Evolutionary conservation across 345 rosid species (phyloP), one percentile per base, ranked within the genome.

Genomic region (Eucalyptus polybractea): DNA sequence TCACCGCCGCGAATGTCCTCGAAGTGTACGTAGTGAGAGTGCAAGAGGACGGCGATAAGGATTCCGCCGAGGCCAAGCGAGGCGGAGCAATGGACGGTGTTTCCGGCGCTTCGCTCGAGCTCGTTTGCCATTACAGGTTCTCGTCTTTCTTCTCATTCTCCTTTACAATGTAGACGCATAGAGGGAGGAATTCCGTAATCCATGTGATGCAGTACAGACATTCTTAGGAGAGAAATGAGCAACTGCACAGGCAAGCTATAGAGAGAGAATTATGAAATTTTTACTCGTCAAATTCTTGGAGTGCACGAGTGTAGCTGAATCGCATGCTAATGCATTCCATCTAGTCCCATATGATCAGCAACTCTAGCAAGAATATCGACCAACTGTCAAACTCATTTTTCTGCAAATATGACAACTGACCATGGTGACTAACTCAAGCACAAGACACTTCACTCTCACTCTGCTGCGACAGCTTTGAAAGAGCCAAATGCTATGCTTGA

Each of bases 81-180:
- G 95, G 97, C 31, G 97, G 98, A 13, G 87, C 95, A 51, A 92
- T 98, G 94, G 98, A 97, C 72, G 96, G 99, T 29, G 92, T 98
- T 89, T 94, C 96, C 15, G 94, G 96, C 40, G 97, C 93, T 89
- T 93, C 97, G 16, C 99, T 98, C 24, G 99, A 97, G 92, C 98
- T 98, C 40, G 98, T 95, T 87, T 97, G 99, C 93, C 98, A 95
- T 87, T 95, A 95, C 93, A 95, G 98, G 98, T 96, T 58, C 54
- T 12, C 2, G 69, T 45, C 40, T 86, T 25, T 27, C 50, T 67
- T 51, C 42, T 40, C 29, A 5, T 53, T 44, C 37, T 29, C 69
- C 8, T 53, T 87, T 87, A 33, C 45, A 9, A 87, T 7, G 13
- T 56, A 87, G 88, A 87, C 31, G 24, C 56, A 9, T 42, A 24